Conservation (phyloP, 2,329 filamentous ascomycete genomes). For the Talaromyces sp. region DNA sequence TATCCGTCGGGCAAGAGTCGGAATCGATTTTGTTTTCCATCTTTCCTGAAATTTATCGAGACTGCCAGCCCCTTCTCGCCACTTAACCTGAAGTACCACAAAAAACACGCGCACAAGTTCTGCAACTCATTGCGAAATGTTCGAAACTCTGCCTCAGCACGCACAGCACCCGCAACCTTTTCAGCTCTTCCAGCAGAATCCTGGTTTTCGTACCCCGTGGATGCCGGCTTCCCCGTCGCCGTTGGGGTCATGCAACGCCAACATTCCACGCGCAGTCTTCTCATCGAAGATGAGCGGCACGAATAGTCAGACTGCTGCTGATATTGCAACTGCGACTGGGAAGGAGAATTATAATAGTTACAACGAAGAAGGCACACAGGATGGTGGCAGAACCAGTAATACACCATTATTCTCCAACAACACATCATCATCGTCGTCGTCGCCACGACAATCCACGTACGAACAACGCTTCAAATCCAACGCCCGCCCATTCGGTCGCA, state of each 20-base stretch:
- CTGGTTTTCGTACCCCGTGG: neutral
- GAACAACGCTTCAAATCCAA: slow-evolving; percentile 30
- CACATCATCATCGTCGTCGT: slow-evolving; percentile 3
- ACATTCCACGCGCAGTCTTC: slow-evolving; percentile 9
- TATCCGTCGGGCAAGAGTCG: neutral
- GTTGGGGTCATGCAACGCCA: slow-evolving; percentile 8
- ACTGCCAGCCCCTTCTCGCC: neutral
- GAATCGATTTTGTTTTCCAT: neutral
- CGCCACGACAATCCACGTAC: slow-evolving; percentile 18
- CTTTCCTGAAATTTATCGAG: neutral
- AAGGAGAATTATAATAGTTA: slow-evolving; percentile 1
- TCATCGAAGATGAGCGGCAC: slow-evolving; percentile 8
- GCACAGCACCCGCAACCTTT: neutral
- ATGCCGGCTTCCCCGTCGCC: slow-evolving; percentile 9
- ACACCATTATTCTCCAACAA: neutral
- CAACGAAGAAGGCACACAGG: neutral
- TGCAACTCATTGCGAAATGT: slow-evolving; percentile 2
- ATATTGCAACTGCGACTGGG: neutral
- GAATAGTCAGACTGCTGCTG: neutral
- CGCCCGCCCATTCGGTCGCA: slow-evolving; percentile 13
- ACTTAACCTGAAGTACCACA: neutral
- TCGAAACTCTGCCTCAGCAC: slow-evolving; percentile 9
- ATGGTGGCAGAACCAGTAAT: neutral
- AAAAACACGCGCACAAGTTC: neutral
- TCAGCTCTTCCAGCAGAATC: neutral